phyloP scores from a whole-genome alignment of 768 basidiomycete genomes.

The Albatrellus ellisii region DNA sequence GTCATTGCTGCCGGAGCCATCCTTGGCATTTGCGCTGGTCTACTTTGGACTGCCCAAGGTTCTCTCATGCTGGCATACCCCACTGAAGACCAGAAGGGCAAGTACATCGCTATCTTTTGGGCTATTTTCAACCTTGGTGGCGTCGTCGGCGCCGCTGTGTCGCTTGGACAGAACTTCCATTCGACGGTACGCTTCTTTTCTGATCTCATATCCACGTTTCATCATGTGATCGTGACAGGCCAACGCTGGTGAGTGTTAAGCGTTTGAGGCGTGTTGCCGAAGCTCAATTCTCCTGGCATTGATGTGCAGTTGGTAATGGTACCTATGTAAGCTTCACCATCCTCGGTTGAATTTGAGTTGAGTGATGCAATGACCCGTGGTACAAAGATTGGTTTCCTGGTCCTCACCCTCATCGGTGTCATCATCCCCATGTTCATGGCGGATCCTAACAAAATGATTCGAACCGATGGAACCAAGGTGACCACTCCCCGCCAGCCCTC shows the following conservation, averaged over 20 bases:
- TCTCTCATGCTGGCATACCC: slow-evolving; percentile 77
- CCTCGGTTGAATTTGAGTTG: too few relatives aligned
- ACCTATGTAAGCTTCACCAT: slow-evolving; percentile 66
- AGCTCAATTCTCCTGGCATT: not conserved
- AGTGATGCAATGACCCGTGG: not conserved
- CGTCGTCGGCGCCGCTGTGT: slow-evolving; percentile 66
- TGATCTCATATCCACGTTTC: not conserved
- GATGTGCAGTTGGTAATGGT: slow-evolving; percentile 42
- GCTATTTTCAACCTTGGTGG: slow-evolving; percentile 72
- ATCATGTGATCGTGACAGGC: slow-evolving; percentile 13
- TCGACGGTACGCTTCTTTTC: slow-evolving; percentile 31
- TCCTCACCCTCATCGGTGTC: slow-evolving; percentile 60
- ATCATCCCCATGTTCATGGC: slow-evolving; percentile 57
- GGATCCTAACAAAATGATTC: slow-evolving; percentile 56
- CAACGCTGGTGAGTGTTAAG: slow-evolving; percentile 19
- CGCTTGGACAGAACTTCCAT: slow-evolving; percentile 57
- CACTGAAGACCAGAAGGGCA: slow-evolving; percentile 66
- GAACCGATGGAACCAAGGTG: slow-evolving; percentile 64
- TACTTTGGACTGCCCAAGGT: slow-evolving; percentile 82
- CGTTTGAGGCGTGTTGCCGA: not conserved
- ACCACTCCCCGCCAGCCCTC: slow-evolving; percentile 50
- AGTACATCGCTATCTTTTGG: slow-evolving; percentile 74
- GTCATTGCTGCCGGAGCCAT: slow-evolving; percentile 60
- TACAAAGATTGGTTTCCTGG: slow-evolving; percentile 62
- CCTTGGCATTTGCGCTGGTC: slow-evolving; percentile 56